Base-by-base conservation (phyloP, 495 filamentous ascomycete species). In the Penicillium atrosanguineum region DNA sequence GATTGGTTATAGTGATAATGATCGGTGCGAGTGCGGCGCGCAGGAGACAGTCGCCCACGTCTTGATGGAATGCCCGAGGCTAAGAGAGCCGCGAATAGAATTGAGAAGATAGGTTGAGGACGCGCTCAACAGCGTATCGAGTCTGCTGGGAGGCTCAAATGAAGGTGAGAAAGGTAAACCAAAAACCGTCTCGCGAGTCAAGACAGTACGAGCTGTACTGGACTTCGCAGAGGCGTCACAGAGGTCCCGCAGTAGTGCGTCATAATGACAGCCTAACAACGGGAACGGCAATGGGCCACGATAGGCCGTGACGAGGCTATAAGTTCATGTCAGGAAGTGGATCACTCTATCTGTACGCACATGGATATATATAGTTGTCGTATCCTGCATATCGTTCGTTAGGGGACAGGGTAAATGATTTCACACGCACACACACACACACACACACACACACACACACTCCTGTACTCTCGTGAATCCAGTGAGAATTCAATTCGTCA, bases 171-270 rank as follows among this genome's bases (percentile, higher is more conserved):
- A 51, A 65, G 61, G 57, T 58, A 64, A 57, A 50, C 46, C 44
- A 57, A 53, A 58, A 34, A 64, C 14, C 41, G 51, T 50, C 52
- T 64, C 57, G 19, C 26, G 56, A 3, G 48, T 50, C n/a, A 66
- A 55, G 42, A 63, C 55, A 31, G 56, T 67, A 18, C 25, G 56
- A 20, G 60, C 63, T 25, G 56, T 64, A 21, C 20, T 70, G 37
- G 65, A 67, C 63, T 71, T 67, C 38, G 60, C 60, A 4, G 56
- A 69, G 56, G 61, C 56, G 46, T 69, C 60, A 52, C 59, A 67
- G 28, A 46, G 60, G 53, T 67, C 67, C 59, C 49, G 56, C n/a
- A 67, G 63, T 55, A 56, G 56, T 48, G 60, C 61, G 61, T 65
- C 58, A 64, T 21, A 39, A 58, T 60, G 61, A 59, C 53, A 63